Base-by-base conservation (phyloP, 495 filamentous ascomycete genomes). In the Tuber magnatum region DNA sequence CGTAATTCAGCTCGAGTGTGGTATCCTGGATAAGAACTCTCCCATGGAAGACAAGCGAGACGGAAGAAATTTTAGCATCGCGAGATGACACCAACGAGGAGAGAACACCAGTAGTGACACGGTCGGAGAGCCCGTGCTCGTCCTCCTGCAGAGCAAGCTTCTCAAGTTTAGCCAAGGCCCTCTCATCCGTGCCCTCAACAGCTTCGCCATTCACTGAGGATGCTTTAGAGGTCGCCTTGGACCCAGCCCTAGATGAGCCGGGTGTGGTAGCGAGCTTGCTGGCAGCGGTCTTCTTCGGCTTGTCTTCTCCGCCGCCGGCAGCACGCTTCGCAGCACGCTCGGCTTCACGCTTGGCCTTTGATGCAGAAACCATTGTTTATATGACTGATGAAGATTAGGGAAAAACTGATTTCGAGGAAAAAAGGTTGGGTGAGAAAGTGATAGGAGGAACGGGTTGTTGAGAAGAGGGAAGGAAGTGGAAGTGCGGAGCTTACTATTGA, bases 81-180 rank as follows among this genome's bases (percentile, higher is more conserved):
- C 93, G 90, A 86, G 91, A 94, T 65, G 92, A 85, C 71, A 88
- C 84, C 69, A 95, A 87, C 41, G 96, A 98, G 32, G 94, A 88
- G 42, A 99, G 88, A 40, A 99, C 96, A 88, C 95, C 95, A 73
- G 95, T 99, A 75, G 96, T 98, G 83, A 99, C 96, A 83, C 95
- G 92, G 85, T 99, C 95, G 28, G 96, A 98, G 43, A 99, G 86
- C 81, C 95, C 95, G 82, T 97, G 89, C 85, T 96, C 92, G 85
- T 98, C 95, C 88, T 97, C 91, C 87, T 99, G 95, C 73, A 94
- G 84, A 72, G 88, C 89, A 77, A 93, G 85, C 86, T 92, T 93
- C 83, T 77, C 75, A 40, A 82, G 78, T 35, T 61, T 82, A 32
- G 79, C 80, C 38, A 81, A 68, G 44, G 79, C 79, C 35, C 42